phyloP scores from a whole-genome alignment of 2,329 filamentous ascomycete genomes.

The Lojkania enalia region DNA sequence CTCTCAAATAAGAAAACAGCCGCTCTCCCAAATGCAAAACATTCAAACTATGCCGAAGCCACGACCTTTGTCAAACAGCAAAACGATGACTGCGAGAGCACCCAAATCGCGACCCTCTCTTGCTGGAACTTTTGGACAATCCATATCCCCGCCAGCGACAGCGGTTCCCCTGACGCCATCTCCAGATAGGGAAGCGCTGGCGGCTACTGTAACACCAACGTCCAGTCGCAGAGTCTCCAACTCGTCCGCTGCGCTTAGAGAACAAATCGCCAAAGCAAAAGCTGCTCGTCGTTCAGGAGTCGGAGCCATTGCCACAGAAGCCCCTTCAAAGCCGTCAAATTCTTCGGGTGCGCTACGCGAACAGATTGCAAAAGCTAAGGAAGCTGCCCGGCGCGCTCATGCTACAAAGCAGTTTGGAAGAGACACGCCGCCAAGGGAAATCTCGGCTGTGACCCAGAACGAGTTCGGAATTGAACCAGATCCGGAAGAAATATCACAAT shows the following conservation, averaged over 20 bases:
- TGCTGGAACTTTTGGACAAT: slow-evolving; percentile 40
- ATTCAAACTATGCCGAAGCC: slow-evolving; percentile 31
- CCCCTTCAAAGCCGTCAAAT: slow-evolving; percentile 54
- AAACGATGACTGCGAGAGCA: slow-evolving; percentile 41
- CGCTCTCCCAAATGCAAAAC: slow-evolving; percentile 31
- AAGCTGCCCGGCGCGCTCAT: slow-evolving; percentile 61
- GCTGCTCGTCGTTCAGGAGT: slow-evolving; percentile 62
- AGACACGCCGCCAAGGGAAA: slow-evolving; percentile 32
- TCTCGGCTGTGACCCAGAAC: slow-evolving; percentile 18
- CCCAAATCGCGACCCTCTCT: slow-evolving; percentile 38
- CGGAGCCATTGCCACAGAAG: slow-evolving; percentile 11
- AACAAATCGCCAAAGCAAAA: slow-evolving; percentile 92
- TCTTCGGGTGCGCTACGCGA: slow-evolving; percentile 83
- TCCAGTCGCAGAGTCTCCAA: slow-evolving; percentile 56
- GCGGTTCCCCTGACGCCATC: slow-evolving; percentile 22
- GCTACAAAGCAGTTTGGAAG: slow-evolving; percentile 24
- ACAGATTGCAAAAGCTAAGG: slow-evolving; percentile 88
- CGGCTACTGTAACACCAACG: slow-evolving; percentile 37
- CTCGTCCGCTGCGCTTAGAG: slow-evolving; percentile 78
- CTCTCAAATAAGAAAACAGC: slow-evolving; percentile 35
- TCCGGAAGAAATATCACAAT: slow-evolving; percentile 42
- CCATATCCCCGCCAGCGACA: slow-evolving; percentile 32
- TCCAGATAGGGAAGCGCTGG: slow-evolving; percentile 18
- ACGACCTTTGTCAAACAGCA: slow-evolving; percentile 39
- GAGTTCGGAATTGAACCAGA: slow-evolving; percentile 35